These are phyloP conservation scores for Gossypium armourianum DNA, from an alignment of 441 rosid species.

Conservation along the genomic window DNA sequence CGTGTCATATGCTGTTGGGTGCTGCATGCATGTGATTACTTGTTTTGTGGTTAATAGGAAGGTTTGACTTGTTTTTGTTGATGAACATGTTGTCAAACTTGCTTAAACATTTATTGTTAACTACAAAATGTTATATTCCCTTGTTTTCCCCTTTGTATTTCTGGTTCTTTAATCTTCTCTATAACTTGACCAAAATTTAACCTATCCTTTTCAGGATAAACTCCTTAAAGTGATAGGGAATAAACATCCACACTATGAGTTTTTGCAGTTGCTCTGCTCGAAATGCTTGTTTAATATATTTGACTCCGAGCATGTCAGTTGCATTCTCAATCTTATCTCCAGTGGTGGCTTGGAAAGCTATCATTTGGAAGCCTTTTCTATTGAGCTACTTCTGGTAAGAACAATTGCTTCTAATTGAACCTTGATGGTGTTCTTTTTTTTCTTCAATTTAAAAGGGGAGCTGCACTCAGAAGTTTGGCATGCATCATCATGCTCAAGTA, in stretches of 20 bases:
- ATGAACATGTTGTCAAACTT: neutral
- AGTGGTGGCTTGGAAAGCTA: constrained; percentile 25
- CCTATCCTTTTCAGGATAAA: constrained; percentile 47
- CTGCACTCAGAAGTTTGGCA: neutral
- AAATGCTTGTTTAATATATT: constrained; percentile 67
- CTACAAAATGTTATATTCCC: neutral
- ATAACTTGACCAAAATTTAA: constrained; percentile 8
- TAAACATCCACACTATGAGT: constrained; percentile 56
- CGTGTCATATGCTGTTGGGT: neutral
- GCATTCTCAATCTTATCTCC: constrained; percentile 50
- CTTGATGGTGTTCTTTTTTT: neutral
- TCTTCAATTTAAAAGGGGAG: constrained; percentile 9
- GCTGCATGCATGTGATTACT: neutral
- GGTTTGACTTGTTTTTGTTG: neutral
- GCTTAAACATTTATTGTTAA: neutral
- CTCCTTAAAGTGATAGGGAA: constrained; percentile 57
- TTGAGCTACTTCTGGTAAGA: constrained; percentile 71
- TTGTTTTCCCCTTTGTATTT: neutral
- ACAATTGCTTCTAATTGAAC: constrained; percentile 3
- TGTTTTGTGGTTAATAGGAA: neutral
- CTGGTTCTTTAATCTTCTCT: constrained; percentile 1
- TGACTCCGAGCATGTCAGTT: constrained; percentile 51
- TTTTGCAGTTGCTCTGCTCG: constrained; percentile 49
- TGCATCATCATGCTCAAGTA: neutral
- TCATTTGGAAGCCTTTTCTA: constrained; percentile 39